A percentile compares a stretch with the other conserved stretches of the same genome.
These are phyloP conservation scores for Colletotrichum viniferum DNA, from an alignment of 2,329 filamentous ascomycete genomes.

Conservation along the genomic window DNA sequence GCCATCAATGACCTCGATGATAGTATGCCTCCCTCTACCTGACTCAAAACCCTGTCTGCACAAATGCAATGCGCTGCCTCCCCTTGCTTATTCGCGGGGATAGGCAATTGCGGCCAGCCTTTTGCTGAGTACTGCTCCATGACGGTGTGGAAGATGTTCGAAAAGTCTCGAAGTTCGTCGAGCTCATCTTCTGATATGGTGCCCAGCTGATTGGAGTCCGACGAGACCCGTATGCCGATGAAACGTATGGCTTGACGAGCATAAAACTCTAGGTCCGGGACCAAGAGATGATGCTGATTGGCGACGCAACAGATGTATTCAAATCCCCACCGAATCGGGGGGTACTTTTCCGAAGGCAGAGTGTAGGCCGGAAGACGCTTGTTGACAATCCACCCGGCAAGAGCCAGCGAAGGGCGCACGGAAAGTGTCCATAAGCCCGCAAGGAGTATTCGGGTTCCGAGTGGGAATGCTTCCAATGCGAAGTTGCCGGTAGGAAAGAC, in stretches of 20 bases:
- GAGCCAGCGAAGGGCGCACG: accelerated
- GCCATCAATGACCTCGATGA: accelerated
- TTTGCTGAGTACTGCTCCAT: accelerated
- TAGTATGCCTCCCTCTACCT: accelerated
- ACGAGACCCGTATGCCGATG: accelerated
- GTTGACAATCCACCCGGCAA: neutral
- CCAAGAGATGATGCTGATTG: neutral
- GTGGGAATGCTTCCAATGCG: neutral
- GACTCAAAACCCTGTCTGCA: neutral
- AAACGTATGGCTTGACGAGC: accelerated
- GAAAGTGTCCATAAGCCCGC: accelerated
- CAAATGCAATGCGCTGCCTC: accelerated
- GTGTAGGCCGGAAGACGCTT: neutral
- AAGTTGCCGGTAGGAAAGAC: neutral
- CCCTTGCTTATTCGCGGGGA: neutral
- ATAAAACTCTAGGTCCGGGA: neutral
- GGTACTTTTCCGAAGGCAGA: neutral
- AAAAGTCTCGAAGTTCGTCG: accelerated
- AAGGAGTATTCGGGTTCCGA: accelerated
- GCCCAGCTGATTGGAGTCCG: accelerated
- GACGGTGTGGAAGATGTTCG: neutral
- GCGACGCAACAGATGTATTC: neutral
- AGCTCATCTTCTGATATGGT: accelerated
- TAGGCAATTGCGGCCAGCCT: accelerated
- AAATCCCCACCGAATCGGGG: neutral